Conservation (phyloP, 495 filamentous ascomycete genomes). For the Penicillium malachiteum region DNA sequence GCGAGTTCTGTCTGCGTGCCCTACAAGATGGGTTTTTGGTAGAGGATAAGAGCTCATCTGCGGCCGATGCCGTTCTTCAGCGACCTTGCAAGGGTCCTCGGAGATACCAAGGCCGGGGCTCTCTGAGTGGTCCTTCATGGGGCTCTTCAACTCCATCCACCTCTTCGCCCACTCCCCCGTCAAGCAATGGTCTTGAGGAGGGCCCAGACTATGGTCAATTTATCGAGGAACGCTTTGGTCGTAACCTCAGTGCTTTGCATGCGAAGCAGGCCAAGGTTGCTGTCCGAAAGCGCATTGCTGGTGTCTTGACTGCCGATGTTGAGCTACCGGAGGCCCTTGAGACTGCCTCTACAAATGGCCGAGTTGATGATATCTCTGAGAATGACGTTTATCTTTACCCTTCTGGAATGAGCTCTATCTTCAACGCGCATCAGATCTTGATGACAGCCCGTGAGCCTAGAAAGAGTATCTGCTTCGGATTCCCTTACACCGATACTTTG, state of each 20-base stretch:
- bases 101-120: slow-evolving; percentile 66
- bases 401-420: slow-evolving; percentile 93
- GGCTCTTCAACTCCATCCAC: slow-evolving; percentile 10
- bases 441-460: slow-evolving; percentile 49
- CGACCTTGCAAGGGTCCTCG: slow-evolving; percentile 63
- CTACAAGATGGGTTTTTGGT: slow-evolving; percentile 70
- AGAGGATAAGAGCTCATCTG: slow-evolving; percentile 38
- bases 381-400: slow-evolving; percentile 88
- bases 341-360: slow-evolving; percentile 40
- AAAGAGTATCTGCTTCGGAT: slow-evolving; percentile 54
- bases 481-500: slow-evolving; percentile 94
- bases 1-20: slow-evolving; percentile 78
- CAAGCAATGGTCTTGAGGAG: slow-evolving; percentile 33
- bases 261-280: slow-evolving; percentile 81
- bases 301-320: slow-evolving; percentile 71
- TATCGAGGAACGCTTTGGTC: slow-evolving; percentile 91
- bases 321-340: slow-evolving; percentile 66
- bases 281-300: slow-evolving; percentile 83
- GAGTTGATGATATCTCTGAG: slow-evolving; percentile 72
- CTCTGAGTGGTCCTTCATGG: slow-evolving; percentile 29
- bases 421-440: slow-evolving; percentile 75
- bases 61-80: slow-evolving; percentile 31
- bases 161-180: slow-evolving; percentile 6
- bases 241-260: slow-evolving; percentile 78
- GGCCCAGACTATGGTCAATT: slow-evolving; percentile 73